These are phyloP conservation scores for Excoecaria agallocha DNA, from an alignment of 345 rosid species.

Conservation along the genomic window DNA sequence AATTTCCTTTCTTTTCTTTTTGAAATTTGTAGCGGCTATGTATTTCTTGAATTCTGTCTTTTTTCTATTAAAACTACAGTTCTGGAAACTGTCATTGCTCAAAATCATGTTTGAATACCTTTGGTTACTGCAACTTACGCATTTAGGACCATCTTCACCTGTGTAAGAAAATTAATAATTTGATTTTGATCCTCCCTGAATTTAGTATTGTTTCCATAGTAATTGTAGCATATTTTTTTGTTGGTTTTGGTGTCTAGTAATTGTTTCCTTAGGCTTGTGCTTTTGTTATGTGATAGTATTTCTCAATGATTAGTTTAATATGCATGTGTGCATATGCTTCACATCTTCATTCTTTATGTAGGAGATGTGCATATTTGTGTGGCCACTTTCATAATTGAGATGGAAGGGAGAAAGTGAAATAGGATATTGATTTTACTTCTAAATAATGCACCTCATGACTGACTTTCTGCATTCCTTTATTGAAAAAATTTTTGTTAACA, in stretches of 20 bases:
- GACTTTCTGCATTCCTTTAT: not conserved
- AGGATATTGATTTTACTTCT: constrained; percentile 2
- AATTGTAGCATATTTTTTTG: constrained; percentile 1
- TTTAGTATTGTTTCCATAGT: not conserved
- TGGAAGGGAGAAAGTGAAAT: not conserved
- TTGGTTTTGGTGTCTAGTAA: not conserved
- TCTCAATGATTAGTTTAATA: not conserved
- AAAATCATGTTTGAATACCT: not conserved
- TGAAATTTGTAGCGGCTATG: constrained; percentile 2
- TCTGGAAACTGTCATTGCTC: not conserved
- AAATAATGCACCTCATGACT: not conserved
- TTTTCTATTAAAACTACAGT: constrained; percentile 9
- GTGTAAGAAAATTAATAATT: not conserved
- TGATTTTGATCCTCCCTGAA: not conserved
- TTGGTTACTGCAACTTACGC: not conserved
- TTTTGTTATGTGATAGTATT: constrained; percentile 3
- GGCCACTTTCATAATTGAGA: not conserved
- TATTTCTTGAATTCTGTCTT: constrained; percentile 6
- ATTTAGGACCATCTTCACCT: not conserved
- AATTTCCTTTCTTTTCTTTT: constrained; percentile 10
- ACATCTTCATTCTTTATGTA: not conserved
- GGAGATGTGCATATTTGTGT: not conserved
- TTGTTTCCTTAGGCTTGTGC: not conserved
- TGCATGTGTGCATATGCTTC: not conserved
- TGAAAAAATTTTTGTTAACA: not conserved